phyloP scores from a whole-genome alignment of 148 eudicot genomes.

The Rhododendron williamsianum region DNA sequence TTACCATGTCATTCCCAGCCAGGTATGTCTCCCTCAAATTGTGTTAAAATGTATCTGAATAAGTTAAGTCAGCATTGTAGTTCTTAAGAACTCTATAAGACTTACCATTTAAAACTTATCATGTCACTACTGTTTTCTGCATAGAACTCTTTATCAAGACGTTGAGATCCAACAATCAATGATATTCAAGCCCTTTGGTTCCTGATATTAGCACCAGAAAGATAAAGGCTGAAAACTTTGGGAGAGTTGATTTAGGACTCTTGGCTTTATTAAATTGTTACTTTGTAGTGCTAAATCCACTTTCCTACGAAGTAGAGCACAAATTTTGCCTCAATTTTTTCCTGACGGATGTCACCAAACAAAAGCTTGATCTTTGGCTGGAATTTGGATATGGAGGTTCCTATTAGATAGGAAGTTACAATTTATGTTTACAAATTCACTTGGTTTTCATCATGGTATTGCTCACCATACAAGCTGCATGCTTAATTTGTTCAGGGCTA shows the following conservation, averaged over 20 bases:
- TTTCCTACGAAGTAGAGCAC: background rate
- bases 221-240: background rate
- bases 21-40: conserved; percentile 41
- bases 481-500: conserved; percentile 57
- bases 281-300: background rate
- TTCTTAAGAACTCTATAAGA: background rate
- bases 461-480: background rate
- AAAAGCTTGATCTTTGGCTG: background rate
- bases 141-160: background rate
- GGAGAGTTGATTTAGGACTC: background rate
- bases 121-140: background rate
- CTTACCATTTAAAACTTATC: too few species aligned
- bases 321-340: background rate
- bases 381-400: background rate
- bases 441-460: background rate
- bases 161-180: background rate
- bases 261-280: background rate
- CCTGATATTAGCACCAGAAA: background rate
- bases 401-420: background rate
- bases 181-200: background rate
- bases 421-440: background rate
- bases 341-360: background rate
- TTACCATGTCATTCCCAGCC: conserved; percentile 88
- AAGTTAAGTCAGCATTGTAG: background rate
- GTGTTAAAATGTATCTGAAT: background rate